Evolutionary conservation across 495 filamentous ascomycete genomes (phyloP), one percentile per base, ranked within the genome.

Genomic region (Evernia prunastri): DNA sequence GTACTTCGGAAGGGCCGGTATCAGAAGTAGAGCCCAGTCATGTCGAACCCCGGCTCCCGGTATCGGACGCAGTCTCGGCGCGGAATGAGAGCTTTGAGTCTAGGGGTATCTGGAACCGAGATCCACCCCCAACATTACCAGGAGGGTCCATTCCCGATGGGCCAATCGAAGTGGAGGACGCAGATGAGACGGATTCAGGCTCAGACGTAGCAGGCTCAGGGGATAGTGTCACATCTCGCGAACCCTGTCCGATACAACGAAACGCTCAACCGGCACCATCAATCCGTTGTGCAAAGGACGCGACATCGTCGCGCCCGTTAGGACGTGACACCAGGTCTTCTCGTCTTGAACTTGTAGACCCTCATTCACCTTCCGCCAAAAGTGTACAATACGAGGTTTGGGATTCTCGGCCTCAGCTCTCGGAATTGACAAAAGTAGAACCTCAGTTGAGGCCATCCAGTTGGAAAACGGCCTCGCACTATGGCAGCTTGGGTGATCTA

Each of bases 211-310:
- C 4, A 18, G 27, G 13, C 27, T 53, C 9, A 53, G 27, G 9
- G 27, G 27, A 53, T 53, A 53, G 13, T n/a, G 15, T 53, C 27
- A 53, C 13, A 53, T 53, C 49, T 53, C 49, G 49, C 49, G 49
- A 53, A 18, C 27, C 27, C 20, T 53, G 15, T 53, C 15, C 49
- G 27, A 53, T 53, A 53, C 15, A 53, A 53, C 49, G 49, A 53
- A 31, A 53, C 27, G 4, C 4, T 53, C 5, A 53, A 53, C 4
- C 27, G 49, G 27, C 10, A 8, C 27, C 15, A 31, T 53, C 5
- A 53, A 53, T 53, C 27, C 49, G 27, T 53, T 53, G 15, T 31
- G 27, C 27, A 53, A 53, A 53, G 12, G 9, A 53, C 4, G 4
- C 13, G 0, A 31, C 9, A 53, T 53, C 13, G 4, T 53, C 27